Conservation (phyloP, 768 basidiomycete genomes). For the Mycena rebaudengoi region DNA sequence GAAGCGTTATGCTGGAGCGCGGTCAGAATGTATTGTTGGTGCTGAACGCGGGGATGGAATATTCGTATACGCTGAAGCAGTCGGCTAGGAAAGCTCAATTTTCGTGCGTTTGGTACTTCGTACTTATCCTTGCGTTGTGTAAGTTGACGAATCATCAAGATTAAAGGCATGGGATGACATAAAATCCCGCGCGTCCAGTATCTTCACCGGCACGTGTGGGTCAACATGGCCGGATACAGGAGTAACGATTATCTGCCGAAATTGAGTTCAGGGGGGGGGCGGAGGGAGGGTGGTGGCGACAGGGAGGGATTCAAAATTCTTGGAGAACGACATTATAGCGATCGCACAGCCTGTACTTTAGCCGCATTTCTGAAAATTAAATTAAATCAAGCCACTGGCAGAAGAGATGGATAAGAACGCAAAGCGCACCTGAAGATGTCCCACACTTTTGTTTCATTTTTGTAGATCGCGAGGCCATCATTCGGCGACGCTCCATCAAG, state of each 20-base stretch:
- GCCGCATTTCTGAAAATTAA: slow-evolving; percentile 40
- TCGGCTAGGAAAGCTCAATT: slow-evolving; percentile 45
- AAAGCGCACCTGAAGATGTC: slow-evolving; percentile 56
- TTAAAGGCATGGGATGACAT: slow-evolving; percentile 55
- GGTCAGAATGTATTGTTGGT: slow-evolving; percentile 25
- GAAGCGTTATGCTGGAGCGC: slow-evolving; percentile 13
- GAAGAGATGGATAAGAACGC: not conserved
- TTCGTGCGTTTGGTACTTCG: slow-evolving; percentile 47
- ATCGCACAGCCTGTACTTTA: slow-evolving; percentile 43
- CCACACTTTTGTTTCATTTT: slow-evolving; percentile 61
- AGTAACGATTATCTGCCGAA: slow-evolving; percentile 17
- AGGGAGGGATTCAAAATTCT: too few relatives aligned
- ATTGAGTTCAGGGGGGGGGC: slow-evolving; percentile 4
- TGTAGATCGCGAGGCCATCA: slow-evolving; percentile 60
- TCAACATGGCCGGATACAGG: slow-evolving; percentile 21
- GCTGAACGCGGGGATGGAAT: slow-evolving; percentile 55
- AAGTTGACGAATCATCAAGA: slow-evolving; percentile 36
- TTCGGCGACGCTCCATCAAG: slow-evolving; percentile 65
- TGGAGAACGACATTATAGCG: too few relatives aligned
- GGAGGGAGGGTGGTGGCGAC: too few relatives aligned
- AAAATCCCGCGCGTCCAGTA: slow-evolving; percentile 40
- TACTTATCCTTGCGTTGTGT: not conserved
- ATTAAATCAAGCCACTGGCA: not conserved
- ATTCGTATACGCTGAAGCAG: slow-evolving; percentile 56
- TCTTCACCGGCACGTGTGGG: slow-evolving; percentile 27